A percentile compares a stretch with the other conserved stretches of the same genome.
These are phyloP conservation scores for Stagonosporopsis vannaccii DNA, from an alignment of 2,329 filamentous ascomycete genomes.

Conservation along the genomic window DNA sequence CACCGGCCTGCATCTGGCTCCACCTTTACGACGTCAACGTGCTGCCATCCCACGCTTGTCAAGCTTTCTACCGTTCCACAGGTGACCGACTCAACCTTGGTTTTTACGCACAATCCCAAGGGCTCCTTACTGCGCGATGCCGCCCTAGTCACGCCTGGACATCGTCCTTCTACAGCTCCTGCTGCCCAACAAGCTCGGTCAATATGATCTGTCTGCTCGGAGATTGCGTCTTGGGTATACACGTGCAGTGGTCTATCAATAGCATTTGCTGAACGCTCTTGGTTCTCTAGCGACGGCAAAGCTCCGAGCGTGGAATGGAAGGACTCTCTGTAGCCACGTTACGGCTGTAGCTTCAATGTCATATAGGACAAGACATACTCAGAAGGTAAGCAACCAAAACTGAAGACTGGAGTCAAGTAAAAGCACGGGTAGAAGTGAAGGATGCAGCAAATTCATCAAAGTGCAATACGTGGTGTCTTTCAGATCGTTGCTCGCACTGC, in stretches of 20 bases:
- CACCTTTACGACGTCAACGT: slow-evolving; percentile 20
- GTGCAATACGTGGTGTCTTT: neutral
- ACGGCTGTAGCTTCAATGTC: neutral
- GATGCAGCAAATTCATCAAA: neutral
- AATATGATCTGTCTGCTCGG: neutral
- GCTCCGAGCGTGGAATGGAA: neutral
- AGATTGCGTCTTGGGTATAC: neutral
- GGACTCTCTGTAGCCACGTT: neutral
- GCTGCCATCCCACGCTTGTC: slow-evolving; percentile 13
- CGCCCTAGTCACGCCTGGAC: neutral
- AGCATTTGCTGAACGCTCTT: neutral
- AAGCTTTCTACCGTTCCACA: slow-evolving; percentile 13
- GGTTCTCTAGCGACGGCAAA: neutral
- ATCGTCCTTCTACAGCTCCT: neutral
- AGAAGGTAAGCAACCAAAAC: neutral
- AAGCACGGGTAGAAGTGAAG: neutral
- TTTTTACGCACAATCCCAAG: neutral
- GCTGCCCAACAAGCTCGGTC: slow-evolving; percentile 7
- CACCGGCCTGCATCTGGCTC: slow-evolving; percentile 14
- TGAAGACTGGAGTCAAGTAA: neutral
- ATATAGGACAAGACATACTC: neutral
- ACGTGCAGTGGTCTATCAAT: neutral
- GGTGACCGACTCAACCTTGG: neutral
- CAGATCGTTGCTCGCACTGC: neutral
- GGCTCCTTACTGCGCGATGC: too few species aligned